Percentiles rank a stretch among this genome's conserved stretches.
Conservation (phyloP, 306 rosid genomes). For the Castanopsis chinensis region DNA sequence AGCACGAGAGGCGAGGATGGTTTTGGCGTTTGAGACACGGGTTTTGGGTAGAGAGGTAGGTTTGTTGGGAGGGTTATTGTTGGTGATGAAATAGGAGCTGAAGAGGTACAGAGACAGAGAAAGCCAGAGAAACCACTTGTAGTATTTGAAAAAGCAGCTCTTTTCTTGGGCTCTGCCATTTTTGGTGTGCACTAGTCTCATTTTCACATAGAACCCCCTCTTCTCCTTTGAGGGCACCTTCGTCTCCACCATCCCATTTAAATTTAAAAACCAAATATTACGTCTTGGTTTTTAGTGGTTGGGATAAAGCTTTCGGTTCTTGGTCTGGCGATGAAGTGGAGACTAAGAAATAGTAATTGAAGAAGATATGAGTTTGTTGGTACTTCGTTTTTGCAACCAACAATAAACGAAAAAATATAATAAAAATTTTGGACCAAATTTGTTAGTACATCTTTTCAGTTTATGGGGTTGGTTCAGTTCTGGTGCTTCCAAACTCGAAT, state of each 20-base stretch:
- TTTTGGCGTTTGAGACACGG: slow-evolving; percentile 32
- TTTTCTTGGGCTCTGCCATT: slow-evolving; percentile 58
- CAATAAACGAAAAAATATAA: neutral
- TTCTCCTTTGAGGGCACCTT: slow-evolving; percentile 35
- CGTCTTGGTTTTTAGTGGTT: slow-evolving; percentile 30
- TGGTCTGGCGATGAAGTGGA: slow-evolving; percentile 63
- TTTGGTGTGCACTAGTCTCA: slow-evolving; percentile 70
- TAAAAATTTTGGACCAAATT: slow-evolving; percentile 1
- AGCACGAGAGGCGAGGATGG: slow-evolving; percentile 43
- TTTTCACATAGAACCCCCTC: slow-evolving; percentile 63
- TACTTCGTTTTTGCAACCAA: slow-evolving; percentile 41
- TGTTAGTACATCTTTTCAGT: neutral
- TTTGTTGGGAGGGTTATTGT: slow-evolving; percentile 22
- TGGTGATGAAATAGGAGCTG: slow-evolving; percentile 62
- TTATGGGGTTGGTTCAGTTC: slow-evolving; percentile 1
- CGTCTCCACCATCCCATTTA: slow-evolving; percentile 53
- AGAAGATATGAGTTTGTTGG: slow-evolving; percentile 45
- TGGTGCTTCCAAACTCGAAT: neutral
- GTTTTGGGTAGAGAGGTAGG: slow-evolving; percentile 23
- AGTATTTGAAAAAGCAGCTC: slow-evolving; percentile 46
- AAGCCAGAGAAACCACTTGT: slow-evolving; percentile 84
- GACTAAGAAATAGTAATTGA: slow-evolving; percentile 54
- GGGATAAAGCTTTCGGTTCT: slow-evolving; percentile 53
- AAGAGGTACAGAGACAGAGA: slow-evolving; percentile 75
- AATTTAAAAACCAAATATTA: neutral